These are phyloP conservation scores for Saccharomyces hybrid DNA, from an alignment of 1,139 yeast genomes.

Conservation along the genomic window DNA sequence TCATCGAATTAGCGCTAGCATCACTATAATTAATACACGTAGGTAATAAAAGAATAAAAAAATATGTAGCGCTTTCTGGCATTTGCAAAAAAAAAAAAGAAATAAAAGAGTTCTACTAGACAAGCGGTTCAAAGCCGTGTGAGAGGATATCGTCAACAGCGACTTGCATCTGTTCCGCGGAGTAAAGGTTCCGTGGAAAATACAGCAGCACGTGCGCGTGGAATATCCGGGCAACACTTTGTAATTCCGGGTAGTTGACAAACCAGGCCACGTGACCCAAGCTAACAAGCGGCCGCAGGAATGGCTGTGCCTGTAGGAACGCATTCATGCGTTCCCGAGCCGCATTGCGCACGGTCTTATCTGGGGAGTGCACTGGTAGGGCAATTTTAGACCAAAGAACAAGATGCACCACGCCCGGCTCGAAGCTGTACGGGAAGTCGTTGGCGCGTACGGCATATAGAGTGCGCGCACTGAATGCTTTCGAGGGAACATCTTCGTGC, in stretches of 20 bases:
- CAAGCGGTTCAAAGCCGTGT: not conserved
- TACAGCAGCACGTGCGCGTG: constrained; percentile 47
- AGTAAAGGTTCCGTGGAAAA: not conserved
- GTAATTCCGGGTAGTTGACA: constrained; percentile 54
- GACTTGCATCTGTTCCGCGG: not conserved
- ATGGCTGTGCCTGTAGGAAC: not conserved
- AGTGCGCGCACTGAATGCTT: not conserved
- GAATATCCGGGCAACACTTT: constrained; percentile 52
- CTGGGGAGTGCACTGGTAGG: constrained; percentile 33
- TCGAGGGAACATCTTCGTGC: not conserved
- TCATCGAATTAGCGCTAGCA: constrained; percentile 5
- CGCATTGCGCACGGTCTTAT: constrained; percentile 11
- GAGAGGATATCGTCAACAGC: not conserved
- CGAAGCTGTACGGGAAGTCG: constrained; percentile 38
- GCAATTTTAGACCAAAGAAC: constrained; percentile 38
- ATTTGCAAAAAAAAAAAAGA: not conserved
- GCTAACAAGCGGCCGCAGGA: not conserved
- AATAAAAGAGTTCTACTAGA: not conserved
- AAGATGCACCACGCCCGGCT: constrained; percentile 33
- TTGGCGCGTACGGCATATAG: constrained; percentile 27
- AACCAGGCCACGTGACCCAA: constrained; percentile 40
- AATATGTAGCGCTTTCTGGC: not conserved
- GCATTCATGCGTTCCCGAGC: constrained; percentile 5
- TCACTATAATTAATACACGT: not conserved
- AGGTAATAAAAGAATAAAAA: not conserved